Evolutionary conservation across 2,329 filamentous ascomycete genomes (phyloP).

Genomic region (Fusarium sp.): DNA sequence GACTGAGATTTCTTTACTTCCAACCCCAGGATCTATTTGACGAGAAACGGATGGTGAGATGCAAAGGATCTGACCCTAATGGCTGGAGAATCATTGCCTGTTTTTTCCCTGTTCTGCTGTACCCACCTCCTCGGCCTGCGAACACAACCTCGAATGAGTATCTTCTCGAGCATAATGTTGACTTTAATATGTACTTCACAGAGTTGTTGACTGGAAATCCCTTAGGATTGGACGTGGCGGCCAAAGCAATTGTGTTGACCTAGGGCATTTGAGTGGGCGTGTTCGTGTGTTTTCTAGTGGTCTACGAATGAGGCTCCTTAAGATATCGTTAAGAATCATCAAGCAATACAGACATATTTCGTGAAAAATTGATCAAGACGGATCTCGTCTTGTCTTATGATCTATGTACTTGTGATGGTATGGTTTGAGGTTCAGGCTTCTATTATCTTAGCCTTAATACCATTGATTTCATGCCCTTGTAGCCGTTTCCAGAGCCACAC

Average conservation of each 20-base stretch:
- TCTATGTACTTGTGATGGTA: too few relatives aligned
- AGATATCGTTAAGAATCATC: too few relatives aligned
- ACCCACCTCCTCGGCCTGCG: background rate
- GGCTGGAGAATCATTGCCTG: background rate
- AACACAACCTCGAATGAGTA: background rate
- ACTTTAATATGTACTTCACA: background rate
- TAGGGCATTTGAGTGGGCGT: background rate
- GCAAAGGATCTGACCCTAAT: background rate
- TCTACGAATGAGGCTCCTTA: background rate
- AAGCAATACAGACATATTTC: too few relatives aligned
- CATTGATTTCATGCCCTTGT: too few relatives aligned
- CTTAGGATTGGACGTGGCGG: background rate
- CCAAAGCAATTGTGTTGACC: conserved; percentile 5
- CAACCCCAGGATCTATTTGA: background rate
- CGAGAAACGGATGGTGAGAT: background rate
- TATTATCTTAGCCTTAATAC: too few relatives aligned
- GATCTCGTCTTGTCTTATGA: too few relatives aligned
- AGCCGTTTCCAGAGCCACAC: too few relatives aligned
- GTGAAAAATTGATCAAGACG: too few relatives aligned
- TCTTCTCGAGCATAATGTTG: background rate
- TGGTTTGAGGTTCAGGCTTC: too few relatives aligned
- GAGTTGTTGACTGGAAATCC: background rate
- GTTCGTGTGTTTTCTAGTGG: background rate
- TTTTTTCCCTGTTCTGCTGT: conserved; percentile 7
- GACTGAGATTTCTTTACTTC: conserved; percentile 7